Percentiles rank a stretch among this genome's conserved stretches.
Evolutionary conservation across 345 rosid genomes (phyloP).

Genomic region (Psidium friedrichsthalianum): DNA sequence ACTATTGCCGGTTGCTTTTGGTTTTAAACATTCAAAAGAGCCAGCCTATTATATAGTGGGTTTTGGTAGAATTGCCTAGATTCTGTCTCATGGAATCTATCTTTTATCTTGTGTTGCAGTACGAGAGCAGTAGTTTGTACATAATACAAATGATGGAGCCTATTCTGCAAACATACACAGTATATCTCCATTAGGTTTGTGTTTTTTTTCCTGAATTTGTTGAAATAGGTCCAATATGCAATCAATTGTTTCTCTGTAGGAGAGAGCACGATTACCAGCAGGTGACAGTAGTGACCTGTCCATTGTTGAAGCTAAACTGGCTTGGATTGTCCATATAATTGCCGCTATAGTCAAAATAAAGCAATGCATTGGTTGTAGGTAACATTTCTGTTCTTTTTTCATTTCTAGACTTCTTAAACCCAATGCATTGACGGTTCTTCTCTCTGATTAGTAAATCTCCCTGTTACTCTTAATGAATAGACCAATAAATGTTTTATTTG

Average conservation of each 20-base stretch:
- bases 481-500: background rate
- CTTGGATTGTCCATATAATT: slow-evolving; percentile 94
- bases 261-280: slow-evolving; percentile 57
- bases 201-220: background rate
- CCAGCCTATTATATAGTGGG: background rate
- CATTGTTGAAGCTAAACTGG: slow-evolving; percentile 84
- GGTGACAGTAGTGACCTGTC: slow-evolving; percentile 61
- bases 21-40: background rate
- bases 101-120: slow-evolving; percentile 35
- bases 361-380: slow-evolving; percentile 91
- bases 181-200: slow-evolving; percentile 17
- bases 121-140: slow-evolving; percentile 77
- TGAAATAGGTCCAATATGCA: background rate
- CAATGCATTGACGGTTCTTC: background rate
- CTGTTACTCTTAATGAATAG: background rate
- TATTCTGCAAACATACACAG: slow-evolving; percentile 85
- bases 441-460: background rate
- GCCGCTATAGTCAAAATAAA: slow-evolving; percentile 88
- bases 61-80: background rate
- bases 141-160: slow-evolving; percentile 90
- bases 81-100: background rate
- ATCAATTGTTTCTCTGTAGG: slow-evolving; percentile 38
- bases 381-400: slow-evolving; percentile 2
- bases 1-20: background rate
- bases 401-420: background rate